Percentiles rank a stretch among this genome's conserved stretches.
phyloP scores from a whole-genome alignment of 1,284 basidiomycete species.

The Golubevia pallescens region DNA sequence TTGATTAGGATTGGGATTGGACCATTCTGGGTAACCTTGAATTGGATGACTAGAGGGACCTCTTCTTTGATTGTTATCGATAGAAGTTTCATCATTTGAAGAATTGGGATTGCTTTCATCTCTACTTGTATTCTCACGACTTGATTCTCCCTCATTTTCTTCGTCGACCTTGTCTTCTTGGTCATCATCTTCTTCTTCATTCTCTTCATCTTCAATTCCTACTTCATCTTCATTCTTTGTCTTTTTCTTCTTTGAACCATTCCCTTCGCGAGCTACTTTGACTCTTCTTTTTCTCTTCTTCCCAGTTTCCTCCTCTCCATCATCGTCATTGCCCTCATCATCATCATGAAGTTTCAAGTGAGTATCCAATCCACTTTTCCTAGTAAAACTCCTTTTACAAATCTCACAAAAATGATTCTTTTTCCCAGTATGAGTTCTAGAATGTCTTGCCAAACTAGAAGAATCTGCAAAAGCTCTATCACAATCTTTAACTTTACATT shows the following conservation, averaged over 20 bases:
- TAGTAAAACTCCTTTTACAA: neutral
- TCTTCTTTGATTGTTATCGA: too few species aligned
- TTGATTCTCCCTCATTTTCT: neutral
- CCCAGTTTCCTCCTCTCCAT: neutral
- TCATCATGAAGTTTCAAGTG: neutral
- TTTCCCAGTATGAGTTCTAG: slow-evolving; percentile 56
- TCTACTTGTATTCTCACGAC: too few species aligned
- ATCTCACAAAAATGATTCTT: slow-evolving; percentile 51
- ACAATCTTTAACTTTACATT: slow-evolving; percentile 47
- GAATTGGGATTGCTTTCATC: too few species aligned
- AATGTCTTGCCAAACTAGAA: slow-evolving; percentile 59
- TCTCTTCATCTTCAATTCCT: neutral
- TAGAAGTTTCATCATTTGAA: too few species aligned
- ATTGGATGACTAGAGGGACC: too few species aligned
- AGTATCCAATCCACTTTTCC: neutral
- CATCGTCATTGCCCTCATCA: too few species aligned
- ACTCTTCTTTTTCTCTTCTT: neutral
- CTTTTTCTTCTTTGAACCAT: neutral
- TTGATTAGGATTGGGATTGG: too few species aligned
- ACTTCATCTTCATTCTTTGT: neutral
- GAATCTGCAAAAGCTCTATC: slow-evolving; percentile 51
- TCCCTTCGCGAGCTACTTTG: too few species aligned
- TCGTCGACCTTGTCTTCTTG: neutral
- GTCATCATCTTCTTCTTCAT: neutral
- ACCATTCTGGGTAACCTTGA: too few species aligned